A percentile compares a stretch with the other conserved stretches of the same genome.
Conservation (phyloP, 805 yeast species). For the Torulaspora gathmanii region DNA sequence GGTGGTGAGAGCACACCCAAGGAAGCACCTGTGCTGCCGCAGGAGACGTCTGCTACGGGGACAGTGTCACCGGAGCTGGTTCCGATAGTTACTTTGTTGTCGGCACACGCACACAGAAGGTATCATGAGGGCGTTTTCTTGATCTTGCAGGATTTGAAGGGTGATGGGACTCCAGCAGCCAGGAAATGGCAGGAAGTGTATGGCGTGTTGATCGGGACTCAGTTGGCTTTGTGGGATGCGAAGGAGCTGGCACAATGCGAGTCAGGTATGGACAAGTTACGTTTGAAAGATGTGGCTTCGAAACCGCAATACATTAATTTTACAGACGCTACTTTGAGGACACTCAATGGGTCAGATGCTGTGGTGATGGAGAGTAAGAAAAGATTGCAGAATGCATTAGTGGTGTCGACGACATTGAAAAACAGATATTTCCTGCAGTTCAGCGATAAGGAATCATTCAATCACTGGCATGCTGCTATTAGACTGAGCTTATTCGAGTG, state of each 20-base stretch:
- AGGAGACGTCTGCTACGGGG: constrained; percentile 18
- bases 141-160: constrained; percentile 65
- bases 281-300: constrained; percentile 52
- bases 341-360: constrained; percentile 59
- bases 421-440: constrained; percentile 83
- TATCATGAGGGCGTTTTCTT: constrained; percentile 73
- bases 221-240: constrained; percentile 89
- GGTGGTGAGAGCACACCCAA: constrained; percentile 18
- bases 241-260: constrained; percentile 50
- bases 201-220: constrained; percentile 86
- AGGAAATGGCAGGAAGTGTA: constrained; percentile 90
- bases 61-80: constrained; percentile 40
- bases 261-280: constrained; percentile 38
- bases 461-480: constrained; percentile 78
- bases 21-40: constrained; percentile 15
- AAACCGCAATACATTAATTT: constrained; percentile 87
- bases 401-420: constrained; percentile 88
- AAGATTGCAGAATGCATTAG: constrained; percentile 68
- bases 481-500: constrained; percentile 78
- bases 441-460: constrained; percentile 56
- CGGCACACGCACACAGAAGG: constrained; percentile 71
- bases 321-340: constrained; percentile 81
- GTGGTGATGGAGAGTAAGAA: constrained; percentile 46
- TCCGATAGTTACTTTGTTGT: constrained; percentile 68
- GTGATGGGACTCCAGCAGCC: constrained; percentile 82